Evolutionary conservation across 2,329 filamentous ascomycete species (phyloP), one percentile per base, ranked within the genome.

Genomic region (Clarireedia homoeocarpa): DNA sequence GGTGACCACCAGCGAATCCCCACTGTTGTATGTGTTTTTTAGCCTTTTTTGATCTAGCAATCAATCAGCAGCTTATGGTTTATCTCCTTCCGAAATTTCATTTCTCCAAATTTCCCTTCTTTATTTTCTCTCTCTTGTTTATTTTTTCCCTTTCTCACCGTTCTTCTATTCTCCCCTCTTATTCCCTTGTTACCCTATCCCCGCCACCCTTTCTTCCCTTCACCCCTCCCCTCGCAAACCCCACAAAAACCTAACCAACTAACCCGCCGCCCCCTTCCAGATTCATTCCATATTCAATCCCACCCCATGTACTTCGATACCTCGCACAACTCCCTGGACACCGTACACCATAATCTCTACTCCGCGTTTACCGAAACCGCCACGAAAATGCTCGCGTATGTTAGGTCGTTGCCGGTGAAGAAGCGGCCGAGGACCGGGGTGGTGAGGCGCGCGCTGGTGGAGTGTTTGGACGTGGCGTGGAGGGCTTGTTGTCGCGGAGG

Each of bases 221-320:
- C 17, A 6, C n/a, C 24, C 7, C 15, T 26, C 5, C 10, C 36
- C 14, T 20, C 20, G 20, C 20, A 20, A 20, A 20, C 20, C 20
- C 20, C 20, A 20, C 5, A 9, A 39, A 30, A 49, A 20, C n/a
- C 23, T 38, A 38, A 49, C 23, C 36, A 46, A 39, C 7, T 46
- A 38, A 54, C 52, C 20, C 20, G 20, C 20, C 20, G 20, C 6
- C 30, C 49, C 26, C 12, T n/a, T 20, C 20, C 51, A 82, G 79
- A 78, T 64, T 73, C 83, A 3, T 90, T 97, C 75, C 91, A 91
- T 69, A 83, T 94, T 52, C 89, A 95, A 68, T 85, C 91, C 51
- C 88, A 94, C 64, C 76, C 83, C 50, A 91, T 95, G 84, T 88
- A 90, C 69, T 85, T 89, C 64, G 90, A 95, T 69, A 88, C 88